Base-by-base conservation (phyloP, 345 rosid species). In the Psidium friedrichsthalianum region DNA sequence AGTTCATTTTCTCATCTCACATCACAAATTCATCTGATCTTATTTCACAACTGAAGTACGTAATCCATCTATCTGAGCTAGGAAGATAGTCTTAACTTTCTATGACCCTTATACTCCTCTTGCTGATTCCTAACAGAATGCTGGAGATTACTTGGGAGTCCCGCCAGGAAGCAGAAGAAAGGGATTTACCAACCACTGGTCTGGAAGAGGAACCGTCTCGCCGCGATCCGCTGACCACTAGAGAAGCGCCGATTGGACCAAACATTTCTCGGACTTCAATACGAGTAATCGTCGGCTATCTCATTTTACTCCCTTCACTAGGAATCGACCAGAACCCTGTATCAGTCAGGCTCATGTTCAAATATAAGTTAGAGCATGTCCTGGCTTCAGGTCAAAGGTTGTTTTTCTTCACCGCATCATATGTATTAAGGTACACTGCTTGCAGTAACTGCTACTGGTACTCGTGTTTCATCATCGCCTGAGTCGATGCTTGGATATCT, bases 161-260 rank as follows among this genome's bases (percentile, higher is more conserved):
- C 36, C 36, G 2, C 36, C 36, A 36, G 36, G 36, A 36, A 36
- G 36, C 36, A 3, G 36, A 36, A 56, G 29, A 56, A 87, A 53
- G 85, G 56, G 86, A 83, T 54, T 24, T 83, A 89, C 76, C 89
- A 76, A 3, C 86, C 86, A 80, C 88, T 90, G 76, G 84, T 74
- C 76, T 92, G 93, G 94, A 91, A 88, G 88, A 89, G 94, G 88
- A 92, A 89, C 87, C 89, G 88, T 3, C 87, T 92, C 5, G 92
- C 91, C 10, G 90, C 89, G 36, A 84, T 84, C 25, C 88, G 84
- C 82, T 93, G 85, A 88, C 25, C 18, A 49, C 52, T 6, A 58
- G 51, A 25, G 85, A 42, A 12, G 51, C 22, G 86, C 83, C 36
- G 36, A 13, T 51, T 6, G 29, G 4, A 16, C 54, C 5, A 36